A percentile compares a stretch with the other conserved stretches of the same genome.
Evolutionary conservation across 495 filamentous ascomycete genomes (phyloP).

Genomic region (Neurospora africana): DNA sequence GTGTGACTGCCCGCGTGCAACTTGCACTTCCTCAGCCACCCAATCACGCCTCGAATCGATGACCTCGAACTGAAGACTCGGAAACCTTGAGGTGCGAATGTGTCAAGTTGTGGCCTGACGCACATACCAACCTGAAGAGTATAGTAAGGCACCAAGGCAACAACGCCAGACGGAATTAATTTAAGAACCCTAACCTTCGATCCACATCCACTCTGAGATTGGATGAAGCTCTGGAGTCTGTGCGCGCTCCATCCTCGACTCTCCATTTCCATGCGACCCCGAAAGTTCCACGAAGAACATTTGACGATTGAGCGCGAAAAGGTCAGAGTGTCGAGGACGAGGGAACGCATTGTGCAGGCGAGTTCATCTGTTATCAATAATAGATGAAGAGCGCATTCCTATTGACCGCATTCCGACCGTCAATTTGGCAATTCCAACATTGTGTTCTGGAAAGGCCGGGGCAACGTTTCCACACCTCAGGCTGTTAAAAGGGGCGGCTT

Average conservation of each 20-base stretch:
- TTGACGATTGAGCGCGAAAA: neutral
- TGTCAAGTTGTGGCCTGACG: neutral
- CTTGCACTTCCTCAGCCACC: neutral
- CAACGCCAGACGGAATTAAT: neutral
- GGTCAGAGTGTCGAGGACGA: neutral
- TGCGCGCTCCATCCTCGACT: neutral
- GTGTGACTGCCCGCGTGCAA: neutral
- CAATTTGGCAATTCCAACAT: neutral
- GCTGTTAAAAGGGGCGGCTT: neutral
- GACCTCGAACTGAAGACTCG: neutral
- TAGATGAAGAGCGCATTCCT: neutral
- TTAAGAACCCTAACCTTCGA: neutral
- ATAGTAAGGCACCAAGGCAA: neutral
- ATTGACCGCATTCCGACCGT: neutral
- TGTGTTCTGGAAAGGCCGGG: neutral
- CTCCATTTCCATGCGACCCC: neutral
- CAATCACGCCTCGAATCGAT: neutral
- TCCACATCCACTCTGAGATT: neutral
- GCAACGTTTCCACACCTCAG: neutral
- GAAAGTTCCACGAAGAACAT: neutral
- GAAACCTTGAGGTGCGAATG: neutral
- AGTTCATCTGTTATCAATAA: neutral
- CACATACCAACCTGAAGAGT: neutral
- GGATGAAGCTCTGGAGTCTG: neutral
- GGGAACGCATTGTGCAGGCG: neutral